These are phyloP conservation scores for Tulasnella sp. DNA, from an alignment of 768 basidiomycete genomes.

Conservation along the genomic window DNA sequence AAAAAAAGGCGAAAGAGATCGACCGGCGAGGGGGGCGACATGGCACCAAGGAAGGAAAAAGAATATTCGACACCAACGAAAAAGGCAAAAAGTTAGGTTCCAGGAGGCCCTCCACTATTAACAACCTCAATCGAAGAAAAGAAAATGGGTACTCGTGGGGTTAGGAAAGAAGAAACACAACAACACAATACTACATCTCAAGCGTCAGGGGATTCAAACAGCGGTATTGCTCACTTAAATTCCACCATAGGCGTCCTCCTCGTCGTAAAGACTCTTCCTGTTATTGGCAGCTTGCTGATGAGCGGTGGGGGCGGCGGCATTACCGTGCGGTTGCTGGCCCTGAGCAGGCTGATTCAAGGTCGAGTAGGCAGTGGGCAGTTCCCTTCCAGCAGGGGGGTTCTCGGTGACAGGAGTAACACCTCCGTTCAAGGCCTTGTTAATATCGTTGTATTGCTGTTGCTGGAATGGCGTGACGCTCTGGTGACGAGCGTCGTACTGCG, in stretches of 20 bases:
- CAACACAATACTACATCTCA: slow-evolving; percentile 11
- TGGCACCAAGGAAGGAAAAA: background rate
- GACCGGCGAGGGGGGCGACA: slow-evolving; percentile 13
- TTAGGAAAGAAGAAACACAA: slow-evolving; percentile 5
- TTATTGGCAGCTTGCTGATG: slow-evolving; percentile 37
- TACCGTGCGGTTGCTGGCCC: slow-evolving; percentile 37
- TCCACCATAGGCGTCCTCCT: slow-evolving; percentile 36
- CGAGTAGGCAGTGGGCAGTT: slow-evolving; percentile 26
- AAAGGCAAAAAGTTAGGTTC: background rate
- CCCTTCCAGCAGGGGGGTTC: slow-evolving; percentile 12
- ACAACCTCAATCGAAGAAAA: background rate
- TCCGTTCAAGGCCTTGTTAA: slow-evolving; percentile 20
- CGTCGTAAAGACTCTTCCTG: slow-evolving; percentile 33
- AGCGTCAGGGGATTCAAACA: slow-evolving; percentile 15
- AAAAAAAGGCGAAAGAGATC: slow-evolving; percentile 1
- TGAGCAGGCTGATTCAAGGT: slow-evolving; percentile 26
- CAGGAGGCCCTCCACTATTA: slow-evolving; percentile 20
- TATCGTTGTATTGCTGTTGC: slow-evolving; percentile 36
- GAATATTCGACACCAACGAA: background rate
- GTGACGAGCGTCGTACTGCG: slow-evolving; percentile 23
- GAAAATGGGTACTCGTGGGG: slow-evolving; percentile 20
- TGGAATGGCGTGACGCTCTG: slow-evolving; percentile 36
- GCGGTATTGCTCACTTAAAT: slow-evolving; percentile 29
- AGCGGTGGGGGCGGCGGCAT: slow-evolving; percentile 39
- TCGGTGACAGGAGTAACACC: background rate